A percentile compares a stretch with the other conserved stretches of the same genome.
Conservation (phyloP, 208 protist species). For the Leishmania tropica region DNA sequence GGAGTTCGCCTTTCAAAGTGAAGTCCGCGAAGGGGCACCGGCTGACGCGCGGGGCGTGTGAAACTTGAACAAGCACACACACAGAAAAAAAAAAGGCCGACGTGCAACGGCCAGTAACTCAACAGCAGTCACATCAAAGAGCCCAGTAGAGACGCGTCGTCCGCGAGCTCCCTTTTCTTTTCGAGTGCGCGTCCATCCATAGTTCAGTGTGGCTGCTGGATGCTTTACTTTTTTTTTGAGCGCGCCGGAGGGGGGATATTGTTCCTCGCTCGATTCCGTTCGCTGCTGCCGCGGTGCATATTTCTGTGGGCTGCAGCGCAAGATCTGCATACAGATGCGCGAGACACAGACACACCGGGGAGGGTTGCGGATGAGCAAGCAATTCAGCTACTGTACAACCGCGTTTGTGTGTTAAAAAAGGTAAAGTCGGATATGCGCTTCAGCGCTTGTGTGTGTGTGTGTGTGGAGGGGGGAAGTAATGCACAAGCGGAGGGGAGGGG, state of each 20-base stretch:
- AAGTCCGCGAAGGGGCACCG: background rate
- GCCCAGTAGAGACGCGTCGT: background rate
- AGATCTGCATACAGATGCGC: background rate
- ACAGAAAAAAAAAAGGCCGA: no score
- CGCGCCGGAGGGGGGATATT: background rate
- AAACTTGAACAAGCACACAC: background rate
- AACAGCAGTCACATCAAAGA: background rate
- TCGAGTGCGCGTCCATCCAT: background rate
- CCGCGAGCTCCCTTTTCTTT: background rate
- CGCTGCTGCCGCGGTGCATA: background rate
- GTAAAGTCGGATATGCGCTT: background rate
- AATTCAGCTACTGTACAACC: background rate
- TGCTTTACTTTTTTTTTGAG: background rate
- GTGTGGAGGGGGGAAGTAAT: background rate
- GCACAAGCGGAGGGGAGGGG: background rate
- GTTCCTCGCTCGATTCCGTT: background rate
- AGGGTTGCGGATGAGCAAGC: background rate
- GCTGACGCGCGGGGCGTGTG: background rate
- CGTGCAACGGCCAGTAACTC: no score
- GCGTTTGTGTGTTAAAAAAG: background rate
- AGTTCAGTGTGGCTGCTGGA: background rate
- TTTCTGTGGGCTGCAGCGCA: background rate
- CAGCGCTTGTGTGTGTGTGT: background rate
- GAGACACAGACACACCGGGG: background rate
- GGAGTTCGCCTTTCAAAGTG: background rate